Evolutionary conservation across 2,329 filamentous ascomycete species (phyloP), one percentile per base, ranked within the genome.

Genomic region (Apiospora aurea): DNA sequence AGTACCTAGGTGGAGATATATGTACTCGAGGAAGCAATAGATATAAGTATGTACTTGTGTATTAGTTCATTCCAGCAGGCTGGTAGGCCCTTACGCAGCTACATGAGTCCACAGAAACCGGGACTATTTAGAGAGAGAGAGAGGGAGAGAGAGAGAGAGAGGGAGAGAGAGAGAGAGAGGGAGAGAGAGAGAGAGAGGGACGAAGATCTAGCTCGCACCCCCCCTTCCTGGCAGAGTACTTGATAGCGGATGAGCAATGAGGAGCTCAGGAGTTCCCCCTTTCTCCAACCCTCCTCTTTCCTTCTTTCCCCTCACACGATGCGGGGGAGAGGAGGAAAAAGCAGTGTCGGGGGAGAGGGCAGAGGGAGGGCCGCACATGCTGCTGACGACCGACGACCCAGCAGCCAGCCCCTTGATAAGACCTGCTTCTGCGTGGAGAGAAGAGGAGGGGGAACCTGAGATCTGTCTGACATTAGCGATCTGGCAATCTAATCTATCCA

Each of bases 271-370:
- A 21, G 46, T 2, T 7, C 47, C 7, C 47, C 7, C 1, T 4
- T n/a, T 51, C 47, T n/a, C 24, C 47, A n/a, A 29, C 26, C 47
- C 57, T n/a, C 57, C 18, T 18, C 18, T 38, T 29, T 29, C 13
- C 57, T 16, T 4, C 57, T n/a, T 64, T 64, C 57, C 57, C 57
- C 57, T 64, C 57, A 64, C 57, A 64, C 29, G 57, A 64, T 64
- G 57, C 57, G 57, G 57, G 57, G 57, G 29, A 34, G n/a, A 64
- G 57, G 57, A 41, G 57, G 57, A 41, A 13, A 13, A 29, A 29
- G 26, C 1, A n/a, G 29, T 41, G 57, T 64, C 41, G 57, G 57
- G 41, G 57, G 29, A n/a, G 26, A 47, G 8, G 21, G 53, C 11
- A 29, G 53, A 21, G 16, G 21, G 14, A 10, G 29, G 38, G 16